Percentiles rank a stretch among this genome's conserved stretches.
Evolutionary conservation across 2,329 filamentous ascomycete genomes (phyloP).

Genomic region (Drechslerella coelobrocha): DNA sequence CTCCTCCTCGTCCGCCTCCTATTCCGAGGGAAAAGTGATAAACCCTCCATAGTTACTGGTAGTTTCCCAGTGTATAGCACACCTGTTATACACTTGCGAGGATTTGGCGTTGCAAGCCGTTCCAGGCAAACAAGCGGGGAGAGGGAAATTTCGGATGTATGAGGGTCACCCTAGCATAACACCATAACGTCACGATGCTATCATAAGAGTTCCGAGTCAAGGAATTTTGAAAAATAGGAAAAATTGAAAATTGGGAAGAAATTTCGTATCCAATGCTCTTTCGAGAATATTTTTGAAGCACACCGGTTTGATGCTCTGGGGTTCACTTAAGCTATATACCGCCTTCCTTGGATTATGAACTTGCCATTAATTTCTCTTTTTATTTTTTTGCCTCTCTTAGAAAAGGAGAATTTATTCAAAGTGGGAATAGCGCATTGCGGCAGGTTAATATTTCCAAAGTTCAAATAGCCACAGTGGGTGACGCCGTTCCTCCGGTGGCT

Average conservation of each 20-base stretch:
- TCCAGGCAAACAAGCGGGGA: conserved; percentile 26
- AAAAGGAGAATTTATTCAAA: conserved; percentile 31
- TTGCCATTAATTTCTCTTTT: conserved; percentile 6
- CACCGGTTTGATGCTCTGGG: background rate
- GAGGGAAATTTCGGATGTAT: conserved; percentile 17
- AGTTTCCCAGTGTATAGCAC: conserved; percentile 23
- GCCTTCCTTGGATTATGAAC: background rate
- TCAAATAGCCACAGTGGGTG: conserved; percentile 3
- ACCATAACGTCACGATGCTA: conserved; percentile 19
- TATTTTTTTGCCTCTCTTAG: conserved; percentile 15
- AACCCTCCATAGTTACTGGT: conserved; percentile 28
- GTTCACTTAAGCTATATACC: conserved; percentile 33
- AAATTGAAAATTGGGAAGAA: background rate
- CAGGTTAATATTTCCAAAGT: conserved; percentile 9
- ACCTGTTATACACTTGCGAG: conserved; percentile 32
- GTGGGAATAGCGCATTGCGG: conserved; percentile 25
- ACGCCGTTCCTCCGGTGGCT: conserved; percentile 11
- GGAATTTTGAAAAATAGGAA: background rate
- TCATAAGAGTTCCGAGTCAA: conserved; percentile 13
- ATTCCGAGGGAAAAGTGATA: conserved; percentile 43
- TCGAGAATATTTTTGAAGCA: background rate
- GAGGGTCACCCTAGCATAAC: conserved; percentile 22
- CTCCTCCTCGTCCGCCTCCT: conserved; percentile 34
- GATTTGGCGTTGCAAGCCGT: conserved; percentile 21
- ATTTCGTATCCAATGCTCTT: background rate